Conservation (phyloP, 192 early-diverging fungal genomes). For the Irineochytrium annulatum region DNA sequence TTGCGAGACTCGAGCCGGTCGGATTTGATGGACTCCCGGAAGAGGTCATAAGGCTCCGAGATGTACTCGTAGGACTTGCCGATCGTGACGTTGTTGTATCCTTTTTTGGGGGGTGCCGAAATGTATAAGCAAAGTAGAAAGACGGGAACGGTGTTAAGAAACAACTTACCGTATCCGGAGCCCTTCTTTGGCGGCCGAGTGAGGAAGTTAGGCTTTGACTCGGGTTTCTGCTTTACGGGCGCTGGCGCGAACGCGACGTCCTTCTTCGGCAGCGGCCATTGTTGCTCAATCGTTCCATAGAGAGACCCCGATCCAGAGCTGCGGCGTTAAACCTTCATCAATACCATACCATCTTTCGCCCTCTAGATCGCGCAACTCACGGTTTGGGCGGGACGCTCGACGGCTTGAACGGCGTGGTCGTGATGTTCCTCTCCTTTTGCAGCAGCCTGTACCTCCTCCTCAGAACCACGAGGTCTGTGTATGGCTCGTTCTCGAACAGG, state of each 20-base stretch:
- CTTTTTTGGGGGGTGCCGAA: conserved; percentile 6
- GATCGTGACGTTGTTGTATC: conserved; percentile 51
- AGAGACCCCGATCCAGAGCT: conserved; percentile 51
- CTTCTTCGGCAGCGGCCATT: conserved; percentile 48
- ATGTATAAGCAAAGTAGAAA: too few relatives aligned
- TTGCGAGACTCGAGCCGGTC: conserved; percentile 35
- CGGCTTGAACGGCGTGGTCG: conserved; percentile 45
- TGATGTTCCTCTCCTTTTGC: conserved; percentile 51
- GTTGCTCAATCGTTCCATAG: conserved; percentile 55
- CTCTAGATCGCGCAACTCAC: conserved; percentile 12
- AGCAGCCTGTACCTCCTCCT: conserved; percentile 43
- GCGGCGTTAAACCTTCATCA: conserved; percentile 1
- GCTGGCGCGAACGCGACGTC: conserved; percentile 16
- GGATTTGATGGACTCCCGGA: conserved; percentile 23
- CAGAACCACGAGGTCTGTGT: conserved; percentile 47
- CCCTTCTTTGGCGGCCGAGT: conserved; percentile 52
- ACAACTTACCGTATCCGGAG: conserved; percentile 48
- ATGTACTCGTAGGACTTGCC: conserved; percentile 48
- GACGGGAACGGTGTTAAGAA: too few relatives aligned
- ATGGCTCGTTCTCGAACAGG: conserved; percentile 57
- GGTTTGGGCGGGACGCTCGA: conserved; percentile 49
- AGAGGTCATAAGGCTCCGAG: conserved; percentile 45
- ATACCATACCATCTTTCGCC: not conserved
- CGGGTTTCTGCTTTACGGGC: conserved; percentile 22
- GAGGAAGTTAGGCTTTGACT: conserved; percentile 45